Conservation (phyloP, 106 monocot species). For the Dioscorea dumetorum region DNA sequence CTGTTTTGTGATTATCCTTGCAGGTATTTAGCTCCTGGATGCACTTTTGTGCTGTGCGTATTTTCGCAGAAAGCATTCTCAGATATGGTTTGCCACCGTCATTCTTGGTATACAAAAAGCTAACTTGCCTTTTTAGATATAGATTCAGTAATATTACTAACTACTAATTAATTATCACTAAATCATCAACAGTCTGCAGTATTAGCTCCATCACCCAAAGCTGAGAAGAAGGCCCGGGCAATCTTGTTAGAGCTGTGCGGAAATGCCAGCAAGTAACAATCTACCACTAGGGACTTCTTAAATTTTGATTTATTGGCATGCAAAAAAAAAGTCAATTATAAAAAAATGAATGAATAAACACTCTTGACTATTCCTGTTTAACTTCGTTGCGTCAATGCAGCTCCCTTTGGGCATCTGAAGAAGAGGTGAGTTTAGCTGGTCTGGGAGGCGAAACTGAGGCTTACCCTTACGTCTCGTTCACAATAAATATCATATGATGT, state of each 20-base stretch:
- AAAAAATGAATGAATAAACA: neutral
- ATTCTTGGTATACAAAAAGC: slow-evolving; percentile 52
- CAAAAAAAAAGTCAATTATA: neutral
- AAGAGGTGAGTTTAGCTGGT: slow-evolving; percentile 57
- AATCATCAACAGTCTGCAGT: slow-evolving; percentile 47
- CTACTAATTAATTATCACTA: neutral
- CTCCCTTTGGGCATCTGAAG: slow-evolving; percentile 77
- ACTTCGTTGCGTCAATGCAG: slow-evolving; percentile 22
- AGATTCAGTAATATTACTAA: neutral
- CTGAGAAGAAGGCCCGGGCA: slow-evolving; percentile 85
- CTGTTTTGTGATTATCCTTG: neutral
- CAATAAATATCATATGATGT: slow-evolving; percentile 61
- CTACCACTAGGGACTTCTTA: neutral
- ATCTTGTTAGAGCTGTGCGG: slow-evolving; percentile 68
- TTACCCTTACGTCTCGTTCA: slow-evolving; percentile 92
- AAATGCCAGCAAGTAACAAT: slow-evolving; percentile 44
- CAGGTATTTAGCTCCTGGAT: slow-evolving; percentile 99
- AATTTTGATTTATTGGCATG: neutral
- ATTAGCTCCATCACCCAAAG: slow-evolving; percentile 67
- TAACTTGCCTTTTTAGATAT: neutral
- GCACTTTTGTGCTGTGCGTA: slow-evolving; percentile 92
- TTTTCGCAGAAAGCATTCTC: slow-evolving; percentile 96
- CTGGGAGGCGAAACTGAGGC: slow-evolving; percentile 70
- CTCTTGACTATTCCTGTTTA: neutral
- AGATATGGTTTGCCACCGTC: slow-evolving; percentile 94